These are phyloP conservation scores for Anthracocystis walkeri DNA, from an alignment of 1,284 basidiomycete species.

Conservation along the genomic window DNA sequence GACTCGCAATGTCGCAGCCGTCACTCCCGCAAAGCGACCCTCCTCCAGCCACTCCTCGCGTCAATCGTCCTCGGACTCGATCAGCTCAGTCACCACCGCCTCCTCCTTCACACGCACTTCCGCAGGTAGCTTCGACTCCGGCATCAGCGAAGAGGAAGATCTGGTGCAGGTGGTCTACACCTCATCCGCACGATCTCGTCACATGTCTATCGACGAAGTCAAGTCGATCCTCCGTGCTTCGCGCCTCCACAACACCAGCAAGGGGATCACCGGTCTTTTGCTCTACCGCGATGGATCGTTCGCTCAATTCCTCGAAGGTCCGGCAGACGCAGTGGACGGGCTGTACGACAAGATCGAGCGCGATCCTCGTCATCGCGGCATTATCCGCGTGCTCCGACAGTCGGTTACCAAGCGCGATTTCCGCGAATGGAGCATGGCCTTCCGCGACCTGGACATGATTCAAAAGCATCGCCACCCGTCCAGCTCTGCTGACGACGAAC, in stretches of 20 bases:
- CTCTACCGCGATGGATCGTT: conserved; percentile 53
- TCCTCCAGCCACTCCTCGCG: conserved; percentile 31
- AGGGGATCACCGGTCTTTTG: conserved; percentile 42
- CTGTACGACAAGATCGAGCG: conserved; percentile 40
- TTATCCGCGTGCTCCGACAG: conserved; percentile 38
- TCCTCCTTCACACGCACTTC: conserved; percentile 19
- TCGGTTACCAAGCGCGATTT: conserved; percentile 44
- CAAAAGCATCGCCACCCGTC: conserved; percentile 9
- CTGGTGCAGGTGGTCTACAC: conserved; percentile 54
- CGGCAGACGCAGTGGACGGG: conserved; percentile 27
- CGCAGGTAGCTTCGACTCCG: conserved; percentile 8
- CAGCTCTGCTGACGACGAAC: not conserved
- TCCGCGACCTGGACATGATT: conserved; percentile 49
- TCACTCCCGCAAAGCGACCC: conserved; percentile 20
- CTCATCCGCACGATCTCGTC: conserved; percentile 36
- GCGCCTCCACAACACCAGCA: conserved; percentile 35
- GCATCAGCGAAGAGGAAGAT: conserved; percentile 17
- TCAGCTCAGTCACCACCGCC: conserved; percentile 22
- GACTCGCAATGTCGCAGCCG: conserved; percentile 10
- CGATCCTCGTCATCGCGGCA: conserved; percentile 44
- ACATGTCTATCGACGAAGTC: conserved; percentile 30
- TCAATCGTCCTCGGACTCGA: conserved; percentile 43
- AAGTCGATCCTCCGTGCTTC: conserved; percentile 32
- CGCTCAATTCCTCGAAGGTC: conserved; percentile 54
- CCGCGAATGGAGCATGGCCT: conserved; percentile 51